Base-by-base conservation (phyloP, 176 grass and related monocot species). In the Elymus sibiricus region DNA sequence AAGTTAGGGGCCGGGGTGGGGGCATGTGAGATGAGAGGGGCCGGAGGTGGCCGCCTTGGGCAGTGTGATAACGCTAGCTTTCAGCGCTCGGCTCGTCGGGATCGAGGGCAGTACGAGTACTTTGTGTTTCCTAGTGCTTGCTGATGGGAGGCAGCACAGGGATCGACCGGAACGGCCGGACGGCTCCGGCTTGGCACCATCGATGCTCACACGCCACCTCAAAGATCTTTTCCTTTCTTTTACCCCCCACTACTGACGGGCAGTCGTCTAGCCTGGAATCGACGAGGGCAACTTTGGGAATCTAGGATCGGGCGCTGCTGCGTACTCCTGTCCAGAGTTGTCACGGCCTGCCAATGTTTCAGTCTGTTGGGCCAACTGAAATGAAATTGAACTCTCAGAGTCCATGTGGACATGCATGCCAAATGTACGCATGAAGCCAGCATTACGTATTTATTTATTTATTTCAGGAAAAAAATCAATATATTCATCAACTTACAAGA, bases 51-150 rank as follows among this genome's bases (percentile, higher is more conserved):
- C 72, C 25, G 14, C 89, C 69, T 91, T 88, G 89, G 89, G 89
- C 89, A 91, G 89, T 91, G 89, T 77, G 85, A 78, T 27, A 51
- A 88, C 70, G 71, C 88, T 76, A 76, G 74, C 74, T 90, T 90
- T 90, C 88, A 90, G 88, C 83, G 83, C 83, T 16, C 76, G 40
- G 32, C 69, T 56, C 88, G 28, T 70, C 84, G 38, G 84, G 7
- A 87, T 47, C 89, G 89, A 90, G 89, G 35, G 74, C 15, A 37
- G 14, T 3, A 29, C 49, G 68, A 34, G 32, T 75, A 37, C 83
- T 64, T 58, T 60, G 85, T 85, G 81, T 81, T 77, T 88, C 87
- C 85, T 84, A n/a, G 85, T 91, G 89, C 89, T 91, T 70, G 81
- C 62, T 17, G 89, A 91, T 77, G 89, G 89, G 85, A 81, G 85